A percentile compares a stretch with the other conserved stretches of the same genome.
These are phyloP conservation scores for Vitis rotundifolia DNA, from an alignment of 164 flowering plant species.

Conservation along the genomic window DNA sequence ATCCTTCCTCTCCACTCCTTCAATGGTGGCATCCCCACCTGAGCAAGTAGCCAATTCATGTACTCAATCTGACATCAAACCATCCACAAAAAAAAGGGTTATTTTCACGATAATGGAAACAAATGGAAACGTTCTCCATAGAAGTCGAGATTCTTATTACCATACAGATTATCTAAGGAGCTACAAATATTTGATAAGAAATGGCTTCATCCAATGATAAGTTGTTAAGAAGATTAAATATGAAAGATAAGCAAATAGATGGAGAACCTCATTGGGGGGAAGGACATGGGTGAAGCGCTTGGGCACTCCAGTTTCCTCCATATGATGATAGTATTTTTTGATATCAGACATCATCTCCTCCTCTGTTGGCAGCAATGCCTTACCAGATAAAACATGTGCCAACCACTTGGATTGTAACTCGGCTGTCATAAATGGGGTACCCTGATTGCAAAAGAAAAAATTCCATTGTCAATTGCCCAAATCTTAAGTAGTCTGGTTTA, in stretches of 20 bases:
- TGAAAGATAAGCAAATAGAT: background rate
- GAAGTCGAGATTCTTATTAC: background rate
- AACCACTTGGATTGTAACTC: conserved; percentile 21
- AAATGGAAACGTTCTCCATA: background rate
- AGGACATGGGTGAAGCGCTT: conserved; percentile 11
- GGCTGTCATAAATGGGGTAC: background rate
- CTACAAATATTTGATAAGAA: too few species aligned
- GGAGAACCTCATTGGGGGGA: background rate
- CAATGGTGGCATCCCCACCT: conserved; percentile 9
- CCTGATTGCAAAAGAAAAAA: too few species aligned
- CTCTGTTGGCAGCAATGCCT: conserved; percentile 7
- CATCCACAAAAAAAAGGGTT: background rate
- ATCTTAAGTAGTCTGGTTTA: too few species aligned
- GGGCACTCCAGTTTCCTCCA: conserved; percentile 14
- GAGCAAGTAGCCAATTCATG: background rate
- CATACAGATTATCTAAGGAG: too few species aligned
- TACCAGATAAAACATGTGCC: conserved; percentile 12
- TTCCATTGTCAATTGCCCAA: too few species aligned
- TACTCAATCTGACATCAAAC: conserved; percentile 3
- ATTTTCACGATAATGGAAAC: background rate
- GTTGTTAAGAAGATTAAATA: background rate
- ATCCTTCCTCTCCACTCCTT: conserved; percentile 10
- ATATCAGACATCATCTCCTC: conserved; percentile 7
- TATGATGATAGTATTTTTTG: background rate
- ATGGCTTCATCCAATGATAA: background rate